Base-by-base conservation (phyloP, 2,329 filamentous ascomycete genomes). In the Hysterium pulicare region DNA sequence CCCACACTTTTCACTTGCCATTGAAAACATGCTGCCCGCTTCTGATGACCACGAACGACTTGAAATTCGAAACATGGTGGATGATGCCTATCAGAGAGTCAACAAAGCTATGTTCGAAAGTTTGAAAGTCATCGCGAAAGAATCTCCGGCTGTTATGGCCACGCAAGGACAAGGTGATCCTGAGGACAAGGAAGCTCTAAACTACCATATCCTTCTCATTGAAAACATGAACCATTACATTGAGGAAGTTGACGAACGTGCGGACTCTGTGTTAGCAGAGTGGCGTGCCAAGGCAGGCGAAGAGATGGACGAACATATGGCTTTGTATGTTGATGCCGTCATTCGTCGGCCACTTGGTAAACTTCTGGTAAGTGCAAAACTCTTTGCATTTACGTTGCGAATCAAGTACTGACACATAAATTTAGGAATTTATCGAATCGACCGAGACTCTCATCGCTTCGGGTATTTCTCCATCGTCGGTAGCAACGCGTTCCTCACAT, bases 211-310 rank as follows among this genome's bases (percentile, higher is more conserved):
- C 57, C 77, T 97, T 24, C 77, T 97, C 41, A 97, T 98, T 54
- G 91, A 98, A 68, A 98, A 98, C 67, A 96, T 96, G 90, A 94
- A 96, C 61, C 90, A 95, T 68, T 97, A 95, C 69, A 75, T 93
- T 9, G 90, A 97, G 63, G 90, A 96, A 66, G 86, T 95, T 7
- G 88, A 95, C 53, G 72, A 84, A 13, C 78, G 81, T 15, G 77
- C 79, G 28, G 81, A 93, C 48, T 78, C 86, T 6, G 82, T 95
- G 1, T 77, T 97, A 4, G 82, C 87, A 46, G 82, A 87, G 53
- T 96, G 90, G 87, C 86, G 83, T 59, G 80, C 83, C 30, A 84
- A 85, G 44, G 93, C 91, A 1, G 74, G 79, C 23, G 76, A 81
- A 34, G 90, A 95, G 69, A 83, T 95, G 66, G 74, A 78, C 40